A percentile compares a stretch with the other conserved stretches of the same genome.
These are phyloP conservation scores for Geotrichum reessii DNA, from an alignment of 1,139 yeast species.

Conservation along the genomic window DNA sequence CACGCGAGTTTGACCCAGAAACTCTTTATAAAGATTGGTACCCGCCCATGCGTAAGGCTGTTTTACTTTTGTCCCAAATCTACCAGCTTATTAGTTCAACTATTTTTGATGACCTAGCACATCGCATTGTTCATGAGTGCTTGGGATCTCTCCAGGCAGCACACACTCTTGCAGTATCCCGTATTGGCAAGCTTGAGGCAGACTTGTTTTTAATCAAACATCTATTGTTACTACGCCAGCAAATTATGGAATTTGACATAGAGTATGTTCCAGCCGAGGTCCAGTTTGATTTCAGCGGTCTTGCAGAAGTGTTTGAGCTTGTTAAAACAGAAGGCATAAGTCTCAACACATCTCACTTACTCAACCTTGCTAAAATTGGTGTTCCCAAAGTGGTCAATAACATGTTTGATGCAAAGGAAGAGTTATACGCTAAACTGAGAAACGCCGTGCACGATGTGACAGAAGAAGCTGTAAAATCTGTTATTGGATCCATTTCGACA, in stretches of 20 bases:
- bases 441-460: conserved; percentile 63
- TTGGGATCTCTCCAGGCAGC: conserved; percentile 55
- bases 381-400: conserved; percentile 81
- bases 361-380: conserved; percentile 59
- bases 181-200: conserved; percentile 50
- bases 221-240: conserved; percentile 62
- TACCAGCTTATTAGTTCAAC: conserved; percentile 68
- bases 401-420: conserved; percentile 79
- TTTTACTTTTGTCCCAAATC: conserved; percentile 67
- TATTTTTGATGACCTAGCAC: conserved; percentile 86
- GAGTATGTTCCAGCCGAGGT: conserved; percentile 67
- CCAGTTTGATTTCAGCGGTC: conserved; percentile 69
- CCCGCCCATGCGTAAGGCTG: conserved; percentile 68
- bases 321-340: conserved; percentile 35
- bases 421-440: conserved; percentile 67
- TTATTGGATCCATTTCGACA: conserved; percentile 34
- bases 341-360: conserved; percentile 40
- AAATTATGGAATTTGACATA: conserved; percentile 73
- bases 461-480: conserved; percentile 36
- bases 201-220: conserved; percentile 67
- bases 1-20: conserved; percentile 25
- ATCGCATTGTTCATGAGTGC: conserved; percentile 76
- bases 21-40: conserved; percentile 51
- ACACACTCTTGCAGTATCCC: conserved; percentile 39
- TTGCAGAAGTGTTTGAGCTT: conserved; percentile 49